phyloP scores from a whole-genome alignment of 768 basidiomycete genomes.

The Tricholoma saponaceum region DNA sequence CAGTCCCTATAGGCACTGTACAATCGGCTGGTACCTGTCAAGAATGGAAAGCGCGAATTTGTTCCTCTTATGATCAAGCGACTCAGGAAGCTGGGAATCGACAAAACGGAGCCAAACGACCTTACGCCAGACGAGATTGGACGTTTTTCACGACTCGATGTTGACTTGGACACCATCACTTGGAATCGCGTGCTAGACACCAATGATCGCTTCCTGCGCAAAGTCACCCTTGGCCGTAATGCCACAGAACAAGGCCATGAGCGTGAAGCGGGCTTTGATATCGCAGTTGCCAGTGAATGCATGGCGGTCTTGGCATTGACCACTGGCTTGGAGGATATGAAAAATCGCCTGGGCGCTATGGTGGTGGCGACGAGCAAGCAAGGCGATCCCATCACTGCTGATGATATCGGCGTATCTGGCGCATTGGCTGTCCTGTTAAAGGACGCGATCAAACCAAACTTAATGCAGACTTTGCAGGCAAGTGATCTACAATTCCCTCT shows the following conservation, averaged over 20 bases:
- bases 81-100: conserved; percentile 89
- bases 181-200: conserved; percentile 98
- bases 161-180: conserved; percentile 88
- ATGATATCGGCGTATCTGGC: conserved; percentile 93
- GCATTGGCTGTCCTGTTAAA: conserved; percentile 97
- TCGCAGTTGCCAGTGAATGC: conserved; percentile 93
- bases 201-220: conserved; percentile 95
- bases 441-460: conserved; percentile 97
- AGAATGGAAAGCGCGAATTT: conserved; percentile 94
- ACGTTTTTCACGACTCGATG: conserved; percentile 86
- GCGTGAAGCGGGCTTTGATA: conserved; percentile 92
- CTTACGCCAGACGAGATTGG: conserved; percentile 91
- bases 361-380: conserved; percentile 92
- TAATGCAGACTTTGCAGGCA: conserved; percentile 96
- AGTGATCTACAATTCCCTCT: conserved; percentile 5
- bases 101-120: conserved; percentile 89
- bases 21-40: conserved; percentile 84
- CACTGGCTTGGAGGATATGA: conserved; percentile 88
- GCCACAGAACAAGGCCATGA: conserved; percentile 87
- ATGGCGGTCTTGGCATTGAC: conserved; percentile 97
- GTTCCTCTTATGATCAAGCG: conserved; percentile 96
- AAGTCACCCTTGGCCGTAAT: conserved; percentile 89
- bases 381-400: conserved; percentile 91
- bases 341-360: conserved; percentile 89
- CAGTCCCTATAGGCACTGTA: conserved; percentile 60